Evolutionary conservation across 2,329 filamentous ascomycete species (phyloP), one percentile per base, ranked within the genome.

Genomic region (Calonectria hawksworthii): DNA sequence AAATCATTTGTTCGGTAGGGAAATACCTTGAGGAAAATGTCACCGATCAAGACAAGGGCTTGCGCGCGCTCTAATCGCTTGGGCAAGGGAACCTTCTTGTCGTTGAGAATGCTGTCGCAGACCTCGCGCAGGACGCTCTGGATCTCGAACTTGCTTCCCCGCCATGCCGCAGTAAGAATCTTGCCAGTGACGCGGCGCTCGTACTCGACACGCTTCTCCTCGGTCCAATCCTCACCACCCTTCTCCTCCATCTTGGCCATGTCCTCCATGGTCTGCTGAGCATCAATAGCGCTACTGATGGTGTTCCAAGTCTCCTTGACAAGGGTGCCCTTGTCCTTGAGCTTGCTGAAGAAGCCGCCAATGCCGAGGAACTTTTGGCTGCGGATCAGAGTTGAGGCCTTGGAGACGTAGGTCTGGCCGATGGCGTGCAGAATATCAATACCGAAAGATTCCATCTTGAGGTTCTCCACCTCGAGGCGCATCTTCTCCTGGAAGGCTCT

Each of bases 231-330:
- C 71, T 98, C 97, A 65, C 97, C 97, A 68, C 96, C 97, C 82
- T 93, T 93, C 88, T 98, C 95, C 87, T 99, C 97, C 86, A 96
- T 90, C 85, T 96, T 96, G 70, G 96, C 96, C 97, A 99, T 99
- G 86, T 98, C 96, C 88, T 99, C 96, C 92, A 99, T 98, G 74
- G 96, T 98, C 88, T 98, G 94, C 88, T 99, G 97, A 32, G 97
- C 97, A 83, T 98, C 96, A 78, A 99, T 98, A 50, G 97, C 97
- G 67, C 95, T 98, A 77, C 93, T 96, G 83, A 99, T 98, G 36
- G 97, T 99, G 83, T 95, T 96, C 97, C 97, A 99, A 1, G 97
- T 99, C 83, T 99, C 97, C 89, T 99, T 99, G 81, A 98, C 96
- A 76, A 99, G 91, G 3, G 94, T 97, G 75, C 96, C 96, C 92